phyloP scores from a whole-genome alignment of 2,329 filamentous ascomycete species.

The Cytospora schulzeri region DNA sequence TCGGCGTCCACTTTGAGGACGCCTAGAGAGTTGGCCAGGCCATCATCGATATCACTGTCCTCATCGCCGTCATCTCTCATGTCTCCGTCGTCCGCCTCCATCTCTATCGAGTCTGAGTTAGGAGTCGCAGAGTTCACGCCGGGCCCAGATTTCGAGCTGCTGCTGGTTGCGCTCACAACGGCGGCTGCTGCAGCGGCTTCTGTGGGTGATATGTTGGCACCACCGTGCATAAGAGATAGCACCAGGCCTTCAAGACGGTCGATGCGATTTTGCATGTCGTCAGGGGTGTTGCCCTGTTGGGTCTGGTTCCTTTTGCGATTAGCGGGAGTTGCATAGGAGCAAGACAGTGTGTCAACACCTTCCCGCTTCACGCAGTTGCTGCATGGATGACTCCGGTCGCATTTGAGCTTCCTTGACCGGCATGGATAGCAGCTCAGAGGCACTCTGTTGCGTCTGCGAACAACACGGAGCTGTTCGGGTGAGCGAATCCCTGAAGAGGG shows the following conservation, averaged over 20 bases:
- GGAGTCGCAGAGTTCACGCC: slow-evolving; percentile 43
- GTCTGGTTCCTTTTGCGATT: slow-evolving; percentile 73
- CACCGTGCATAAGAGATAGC: slow-evolving; percentile 90
- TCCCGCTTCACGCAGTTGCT: slow-evolving; percentile 94
- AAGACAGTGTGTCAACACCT: slow-evolving; percentile 76
- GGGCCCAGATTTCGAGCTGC: slow-evolving; percentile 38
- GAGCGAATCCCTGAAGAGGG: slow-evolving; percentile 75
- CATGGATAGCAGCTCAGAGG: slow-evolving; percentile 91
- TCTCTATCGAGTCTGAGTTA: slow-evolving; percentile 48
- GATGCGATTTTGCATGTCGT: slow-evolving; percentile 99
- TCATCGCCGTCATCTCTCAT: slow-evolving; percentile 57
- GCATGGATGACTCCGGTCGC: slow-evolving; percentile 87
- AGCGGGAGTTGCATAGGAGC: slow-evolving; percentile 76
- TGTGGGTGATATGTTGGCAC: slow-evolving; percentile 51
- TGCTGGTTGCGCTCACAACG: slow-evolving; percentile 32
- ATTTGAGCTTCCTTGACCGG: slow-evolving; percentile 95
- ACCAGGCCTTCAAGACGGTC: slow-evolving; percentile 92
- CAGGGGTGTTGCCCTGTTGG: slow-evolving; percentile 65
- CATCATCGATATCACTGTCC: slow-evolving; percentile 72
- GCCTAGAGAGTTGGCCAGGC: slow-evolving; percentile 73
- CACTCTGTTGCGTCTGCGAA: slow-evolving; percentile 88
- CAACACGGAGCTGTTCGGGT: slow-evolving; percentile 82
- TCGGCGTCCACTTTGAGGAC: slow-evolving; percentile 78
- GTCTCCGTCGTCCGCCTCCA: slow-evolving; percentile 57
- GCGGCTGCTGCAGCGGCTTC: slow-evolving; percentile 38